Evolutionary conservation across 805 yeast species (phyloP).

Genomic region (Vanderwaltozyma verrucispora): DNA sequence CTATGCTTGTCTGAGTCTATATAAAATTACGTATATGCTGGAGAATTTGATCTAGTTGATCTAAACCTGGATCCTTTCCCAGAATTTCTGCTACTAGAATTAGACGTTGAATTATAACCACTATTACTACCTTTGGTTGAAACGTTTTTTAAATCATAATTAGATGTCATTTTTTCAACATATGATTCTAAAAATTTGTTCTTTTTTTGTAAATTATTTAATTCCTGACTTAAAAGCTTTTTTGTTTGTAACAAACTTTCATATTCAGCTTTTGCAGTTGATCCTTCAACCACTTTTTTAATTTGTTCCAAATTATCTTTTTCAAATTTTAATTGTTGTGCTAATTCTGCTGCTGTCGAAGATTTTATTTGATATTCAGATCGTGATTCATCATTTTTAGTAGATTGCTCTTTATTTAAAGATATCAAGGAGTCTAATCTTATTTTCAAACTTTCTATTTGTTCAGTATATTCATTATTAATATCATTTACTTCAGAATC

Average conservation of each 20-base stretch:
- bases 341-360: conserved; percentile 37
- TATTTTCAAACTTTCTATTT: neutral
- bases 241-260: conserved; percentile 6
- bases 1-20: neutral
- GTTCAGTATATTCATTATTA: neutral
- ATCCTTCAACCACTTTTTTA: conserved; percentile 26
- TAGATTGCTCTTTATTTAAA: conserved; percentile 32
- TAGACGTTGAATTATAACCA: neutral
- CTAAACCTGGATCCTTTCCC: conserved; percentile 9
- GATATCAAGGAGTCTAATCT: conserved; percentile 41
- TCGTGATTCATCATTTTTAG: conserved; percentile 29
- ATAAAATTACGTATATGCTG: conserved; percentile 5
- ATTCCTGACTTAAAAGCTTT: conserved; percentile 6
- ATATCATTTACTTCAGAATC: conserved; percentile 7
- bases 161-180: conserved; percentile 12
- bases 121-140: neutral
- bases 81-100: conserved; percentile 1
- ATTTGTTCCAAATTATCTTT: conserved; percentile 19
- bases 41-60: conserved; percentile 15
- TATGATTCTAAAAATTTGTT: conserved; percentile 15
- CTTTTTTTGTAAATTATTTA: conserved; percentile 8
- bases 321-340: conserved; percentile 21
- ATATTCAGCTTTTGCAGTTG: conserved; percentile 23
- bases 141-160: conserved; percentile 4
- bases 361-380: conserved; percentile 36